These are phyloP conservation scores for Aspergillus thermomutatus DNA, from an alignment of 2,329 filamentous ascomycete species.

Conservation along the genomic window DNA sequence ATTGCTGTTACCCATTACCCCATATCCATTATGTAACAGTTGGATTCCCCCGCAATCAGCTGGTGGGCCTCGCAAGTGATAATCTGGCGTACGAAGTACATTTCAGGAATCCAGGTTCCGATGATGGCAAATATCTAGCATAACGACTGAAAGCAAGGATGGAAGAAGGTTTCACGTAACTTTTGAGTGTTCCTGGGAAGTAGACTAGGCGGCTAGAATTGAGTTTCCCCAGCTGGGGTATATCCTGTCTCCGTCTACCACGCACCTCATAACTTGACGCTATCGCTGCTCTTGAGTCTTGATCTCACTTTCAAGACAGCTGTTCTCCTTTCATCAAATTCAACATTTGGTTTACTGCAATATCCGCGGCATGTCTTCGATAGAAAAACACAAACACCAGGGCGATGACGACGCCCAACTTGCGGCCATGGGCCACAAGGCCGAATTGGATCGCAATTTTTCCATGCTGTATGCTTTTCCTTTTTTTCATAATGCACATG, in stretches of 20 bases:
- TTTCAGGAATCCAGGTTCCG: not conserved
- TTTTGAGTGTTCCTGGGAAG: too few species aligned
- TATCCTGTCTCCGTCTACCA: not conserved
- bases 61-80: constrained; percentile 10
- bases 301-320: not conserved
- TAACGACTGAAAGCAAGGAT: not conserved
- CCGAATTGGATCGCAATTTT: constrained; percentile 58
- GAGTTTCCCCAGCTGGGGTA: not conserved
- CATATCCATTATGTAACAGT: constrained; percentile 25
- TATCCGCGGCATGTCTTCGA: constrained; percentile 9
- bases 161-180: not conserved
- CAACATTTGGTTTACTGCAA: not conserved
- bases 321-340: constrained; percentile 1
- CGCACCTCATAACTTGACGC: not conserved
- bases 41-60: constrained; percentile 4
- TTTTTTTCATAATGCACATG: not conserved
- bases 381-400: constrained; percentile 14
- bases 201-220: not conserved
- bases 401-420: constrained; percentile 48
- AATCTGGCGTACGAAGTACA: not conserved
- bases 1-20: constrained; percentile 14
- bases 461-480: constrained; percentile 43
- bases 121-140: not conserved
- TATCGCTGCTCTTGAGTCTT: not conserved
- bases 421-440: constrained; percentile 56